Evolutionary conservation across 768 basidiomycete species (phyloP).

Genomic region (Rhodotorula kratochvilovae): DNA sequence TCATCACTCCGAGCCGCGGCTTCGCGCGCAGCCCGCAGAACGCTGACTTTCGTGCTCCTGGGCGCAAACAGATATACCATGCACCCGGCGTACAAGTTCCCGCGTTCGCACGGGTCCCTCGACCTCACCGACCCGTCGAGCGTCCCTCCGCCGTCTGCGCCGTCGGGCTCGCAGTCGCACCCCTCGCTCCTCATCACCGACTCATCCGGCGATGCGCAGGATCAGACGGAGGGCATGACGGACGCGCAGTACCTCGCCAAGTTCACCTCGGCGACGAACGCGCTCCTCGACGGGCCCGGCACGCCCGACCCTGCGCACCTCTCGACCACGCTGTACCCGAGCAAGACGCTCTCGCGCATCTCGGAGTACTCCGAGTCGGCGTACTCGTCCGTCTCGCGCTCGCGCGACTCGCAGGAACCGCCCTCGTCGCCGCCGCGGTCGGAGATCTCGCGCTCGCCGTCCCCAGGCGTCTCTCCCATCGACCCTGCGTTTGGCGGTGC

Average conservation of each 20-base stretch:
- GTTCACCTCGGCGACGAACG: constrained; percentile 2
- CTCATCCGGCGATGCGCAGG: constrained; percentile 4
- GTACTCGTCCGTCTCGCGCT: constrained; percentile 15
- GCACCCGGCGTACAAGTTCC: constrained; percentile 7
- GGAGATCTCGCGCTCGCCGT: neutral
- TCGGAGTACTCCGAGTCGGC: constrained; percentile 28
- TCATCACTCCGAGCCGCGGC: neutral
- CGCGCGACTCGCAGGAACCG: constrained; percentile 16
- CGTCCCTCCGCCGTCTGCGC: neutral
- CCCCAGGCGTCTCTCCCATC: constrained; percentile 6
- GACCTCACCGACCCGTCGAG: constrained; percentile 18
- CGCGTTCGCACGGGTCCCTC: constrained; percentile 9
- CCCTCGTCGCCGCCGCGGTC: neutral
- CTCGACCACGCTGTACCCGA: neutral
- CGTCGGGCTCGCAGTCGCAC: constrained; percentile 1
- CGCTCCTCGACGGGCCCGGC: neutral
- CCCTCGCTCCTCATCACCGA: constrained; percentile 28
- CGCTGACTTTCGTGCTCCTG: neutral
- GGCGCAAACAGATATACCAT: neutral
- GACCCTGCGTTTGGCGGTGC: neutral
- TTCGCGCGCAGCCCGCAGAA: no score
- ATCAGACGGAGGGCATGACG: neutral
- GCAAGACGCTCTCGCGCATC: constrained; percentile 26
- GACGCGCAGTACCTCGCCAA: constrained; percentile 12
- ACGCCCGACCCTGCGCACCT: constrained; percentile 5